phyloP scores from a whole-genome alignment of 805 yeast genomes.

The Candida namnaoensis region DNA sequence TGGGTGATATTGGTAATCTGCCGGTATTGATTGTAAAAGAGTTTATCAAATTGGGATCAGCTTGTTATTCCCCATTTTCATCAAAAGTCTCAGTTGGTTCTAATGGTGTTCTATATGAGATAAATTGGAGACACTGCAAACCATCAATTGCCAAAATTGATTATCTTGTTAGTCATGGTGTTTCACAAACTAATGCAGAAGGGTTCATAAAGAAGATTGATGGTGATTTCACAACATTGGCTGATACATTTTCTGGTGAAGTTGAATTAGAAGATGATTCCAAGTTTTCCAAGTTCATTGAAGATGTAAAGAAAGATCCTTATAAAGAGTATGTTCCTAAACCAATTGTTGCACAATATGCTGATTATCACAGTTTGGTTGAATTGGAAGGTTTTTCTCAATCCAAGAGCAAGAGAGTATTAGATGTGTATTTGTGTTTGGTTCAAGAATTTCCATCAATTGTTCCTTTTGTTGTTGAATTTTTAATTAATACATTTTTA shows the following conservation, averaged over 20 bases:
- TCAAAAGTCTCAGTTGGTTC: constrained; percentile 24
- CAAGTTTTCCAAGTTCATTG: constrained; percentile 1
- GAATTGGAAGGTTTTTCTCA: constrained; percentile 32
- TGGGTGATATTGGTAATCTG: constrained; percentile 16
- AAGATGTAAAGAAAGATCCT: constrained; percentile 7
- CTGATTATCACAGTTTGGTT: constrained; percentile 25
- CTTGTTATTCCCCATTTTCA: constrained; percentile 28
- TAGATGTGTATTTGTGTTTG: constrained; percentile 33
- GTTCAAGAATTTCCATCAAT: constrained; percentile 34
- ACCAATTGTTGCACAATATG: constrained; percentile 29
- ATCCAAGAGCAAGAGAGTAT: constrained; percentile 20
- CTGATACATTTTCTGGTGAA: no score
- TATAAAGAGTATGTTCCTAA: constrained; percentile 16
- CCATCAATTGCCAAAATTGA: constrained; percentile 28
- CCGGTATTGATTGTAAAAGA: constrained; percentile 35
- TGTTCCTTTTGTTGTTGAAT: constrained; percentile 27
- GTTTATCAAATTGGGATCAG: constrained; percentile 33
- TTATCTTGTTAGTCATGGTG: constrained; percentile 23
- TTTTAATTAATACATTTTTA: constrained; percentile 26
- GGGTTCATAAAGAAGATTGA: constrained; percentile 9
- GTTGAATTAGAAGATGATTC: no score
- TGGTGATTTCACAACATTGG: no score
- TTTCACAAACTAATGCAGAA: constrained; percentile 21
- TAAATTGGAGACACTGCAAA: constrained; percentile 27
- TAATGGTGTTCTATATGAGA: constrained; percentile 27